Evolutionary conservation across 768 basidiomycete species (phyloP), one percentile per base, ranked within the genome.

Genomic region (Lenzites betulinus): DNA sequence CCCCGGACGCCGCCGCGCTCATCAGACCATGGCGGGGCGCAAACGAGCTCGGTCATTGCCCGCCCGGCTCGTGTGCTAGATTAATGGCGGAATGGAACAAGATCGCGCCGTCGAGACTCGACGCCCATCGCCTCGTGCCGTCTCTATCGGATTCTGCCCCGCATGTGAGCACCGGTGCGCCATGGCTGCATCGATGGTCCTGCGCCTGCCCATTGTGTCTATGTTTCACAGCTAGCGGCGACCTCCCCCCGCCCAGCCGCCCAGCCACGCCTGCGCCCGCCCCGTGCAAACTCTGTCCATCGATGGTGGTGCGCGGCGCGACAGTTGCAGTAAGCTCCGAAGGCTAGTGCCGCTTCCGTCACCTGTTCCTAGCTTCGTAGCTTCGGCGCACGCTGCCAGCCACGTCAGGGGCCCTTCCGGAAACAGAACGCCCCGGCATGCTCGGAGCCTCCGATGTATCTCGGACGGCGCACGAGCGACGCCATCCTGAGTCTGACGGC

Each of bases 381-480:
- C 22, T 39, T 28, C 39, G 48, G 56, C 48, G 22, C 3, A 56
- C 23, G 16, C 18, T 26, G 55, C 12, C n/a, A 39, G 55, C 47
- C 39, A 58, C 48, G 48, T 58, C 51, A 58, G 38, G 62, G 47
- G 52, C 35, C 15, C 33, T 63, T 47, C 62, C 62, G 57, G 53
- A 63, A 38, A 58, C 61, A 47, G 36, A 50, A 30, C 51, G 30
- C 23, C 38, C 57, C 62, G 62, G 62, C 43, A 39, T 43, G 41
- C 56, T 54, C 56, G 56, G 56, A 63, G 42, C 57, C 46, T 63
- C 62, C 62, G 62, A 58, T 46, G 42, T 2, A 16, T 47, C 48
- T 59, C 57, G 62, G 58, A 63, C 25, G 51, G 56, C 50, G 41
- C 52, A 44, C 35, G 20, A 41, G 47, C 5, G 9, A 18, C 12